Base-by-base conservation (phyloP, 139 green algal species). In the Chlorella sp. region DNA sequence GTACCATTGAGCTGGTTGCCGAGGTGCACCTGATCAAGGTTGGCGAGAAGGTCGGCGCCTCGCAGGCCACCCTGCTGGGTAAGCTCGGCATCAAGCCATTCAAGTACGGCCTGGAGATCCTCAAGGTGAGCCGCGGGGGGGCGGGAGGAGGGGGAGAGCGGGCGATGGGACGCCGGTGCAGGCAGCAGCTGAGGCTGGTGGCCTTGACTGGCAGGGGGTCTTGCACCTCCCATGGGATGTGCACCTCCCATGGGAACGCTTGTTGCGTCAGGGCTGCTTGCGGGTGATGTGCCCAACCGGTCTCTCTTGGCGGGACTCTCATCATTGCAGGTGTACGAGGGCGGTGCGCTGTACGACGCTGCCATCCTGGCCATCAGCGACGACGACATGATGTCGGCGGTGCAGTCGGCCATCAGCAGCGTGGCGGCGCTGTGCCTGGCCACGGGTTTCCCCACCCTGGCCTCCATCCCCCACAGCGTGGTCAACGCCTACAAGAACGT, bases 401-500 rank as follows among this genome's bases (percentile, higher is more conserved):
- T 96, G 31, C 64, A 61, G 23, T 77, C 82, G 1, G 93, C 81
- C 49, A 78, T 99, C 69, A 75, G 77, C 79, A 94, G 94, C 71
- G 77, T 99, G 49, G 91, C 95, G 5, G 90, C 95, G 2, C 62
- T 97, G 69, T 97, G 85, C 34, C 82, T 98, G 70, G 90, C 83
- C 30, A 74, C 89, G 29, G 74, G 86, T 80, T 97, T 95, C 84
- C 94, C 95, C 75, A 97, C 93, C 31, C 72, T 97, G 31, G 89
- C 91, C 67, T 90, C 93, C 63, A 84, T 96, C 59, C 94, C 95
- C 34, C 95, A 99, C 88, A 81, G 80, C 62, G 81, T 99, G 71
- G 86, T 99, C 88, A 96, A 99, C 79, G 88, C 81, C 72, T 99
- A 97, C 95, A 99, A 99, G 93, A 98, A 98, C 82, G 90, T 97